A percentile compares a stretch with the other conserved stretches of the same genome.
phyloP scores from a whole-genome alignment of 257 asterid genomes.

The Scutellaria galericulata region DNA sequence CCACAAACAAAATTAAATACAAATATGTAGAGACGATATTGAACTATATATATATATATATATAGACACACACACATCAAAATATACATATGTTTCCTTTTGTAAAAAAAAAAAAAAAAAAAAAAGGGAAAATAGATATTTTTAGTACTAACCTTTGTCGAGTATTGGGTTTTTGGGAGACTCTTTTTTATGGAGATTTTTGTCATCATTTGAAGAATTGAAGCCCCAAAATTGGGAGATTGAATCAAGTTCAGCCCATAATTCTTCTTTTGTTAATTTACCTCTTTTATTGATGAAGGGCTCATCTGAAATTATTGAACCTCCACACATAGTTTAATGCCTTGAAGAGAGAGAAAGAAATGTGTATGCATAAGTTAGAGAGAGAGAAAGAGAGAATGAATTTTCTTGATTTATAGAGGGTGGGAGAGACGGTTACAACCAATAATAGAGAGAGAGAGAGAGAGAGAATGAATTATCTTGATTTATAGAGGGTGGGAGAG shows the following conservation, averaged over 20 bases:
- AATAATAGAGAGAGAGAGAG: constrained; percentile 30
- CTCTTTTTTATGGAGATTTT: constrained; percentile 21
- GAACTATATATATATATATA: too few species aligned
- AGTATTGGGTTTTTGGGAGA: constrained; percentile 20
- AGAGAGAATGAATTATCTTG: constrained; percentile 1
- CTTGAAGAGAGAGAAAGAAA: constrained; percentile 2
- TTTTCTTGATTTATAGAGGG: constrained; percentile 35
- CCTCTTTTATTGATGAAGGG: constrained; percentile 55
- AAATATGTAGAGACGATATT: too few species aligned
- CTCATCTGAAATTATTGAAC: constrained; percentile 74
- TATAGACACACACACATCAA: too few species aligned
- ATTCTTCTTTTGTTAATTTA: constrained; percentile 51
- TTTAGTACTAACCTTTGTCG: constrained; percentile 42
- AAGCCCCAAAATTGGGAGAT: constrained; percentile 71
- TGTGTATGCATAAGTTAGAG: constrained; percentile 16
- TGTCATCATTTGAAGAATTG: constrained; percentile 39
- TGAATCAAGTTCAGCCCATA: constrained; percentile 73
- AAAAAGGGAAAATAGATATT: not conserved
- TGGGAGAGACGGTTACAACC: constrained; percentile 32
- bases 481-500: constrained; percentile 32
- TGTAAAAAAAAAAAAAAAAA: not conserved
- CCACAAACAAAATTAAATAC: too few species aligned
- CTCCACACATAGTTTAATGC: constrained; percentile 70
- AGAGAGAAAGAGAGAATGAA: constrained; percentile 24
- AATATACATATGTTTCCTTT: too few species aligned